Conservation (phyloP, 306 rosid species). For the Quercus berberidifolia region DNA sequence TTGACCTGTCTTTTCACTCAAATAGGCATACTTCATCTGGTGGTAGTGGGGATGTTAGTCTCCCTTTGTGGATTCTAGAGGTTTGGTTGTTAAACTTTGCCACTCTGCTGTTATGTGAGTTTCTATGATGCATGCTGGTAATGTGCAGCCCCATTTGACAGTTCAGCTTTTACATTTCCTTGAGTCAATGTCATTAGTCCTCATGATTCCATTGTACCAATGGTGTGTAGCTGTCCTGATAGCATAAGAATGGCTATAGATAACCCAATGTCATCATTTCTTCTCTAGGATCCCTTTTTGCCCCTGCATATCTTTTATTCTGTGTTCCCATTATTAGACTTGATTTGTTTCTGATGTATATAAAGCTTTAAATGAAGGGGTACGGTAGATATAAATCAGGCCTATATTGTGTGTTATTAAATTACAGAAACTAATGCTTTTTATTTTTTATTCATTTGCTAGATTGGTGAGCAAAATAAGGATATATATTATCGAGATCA, state of each 20-base stretch:
- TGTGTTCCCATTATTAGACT: background rate
- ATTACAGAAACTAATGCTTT: conserved; percentile 1
- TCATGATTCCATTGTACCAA: background rate
- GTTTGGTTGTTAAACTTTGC: conserved; percentile 8
- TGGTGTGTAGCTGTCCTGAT: background rate
- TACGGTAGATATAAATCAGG: background rate
- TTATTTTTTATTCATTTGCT: background rate
- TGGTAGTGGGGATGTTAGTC: conserved; percentile 32
- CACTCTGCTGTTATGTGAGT: background rate
- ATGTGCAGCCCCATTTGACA: background rate
- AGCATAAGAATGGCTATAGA: background rate
- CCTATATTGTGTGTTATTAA: background rate
- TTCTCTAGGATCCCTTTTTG: background rate
- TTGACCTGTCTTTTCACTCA: conserved; percentile 43
- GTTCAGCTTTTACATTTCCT: background rate
- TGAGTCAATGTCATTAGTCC: too few relatives aligned
- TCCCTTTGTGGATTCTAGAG: conserved; percentile 37
- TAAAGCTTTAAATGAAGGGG: background rate
- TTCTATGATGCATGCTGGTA: background rate
- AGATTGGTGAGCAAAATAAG: conserved; percentile 35
- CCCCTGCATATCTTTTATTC: background rate
- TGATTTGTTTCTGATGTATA: background rate
- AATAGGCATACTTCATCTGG: conserved; percentile 14
- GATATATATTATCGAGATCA: conserved; percentile 38
- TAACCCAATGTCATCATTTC: background rate